Evolutionary conservation across 179 eudicot species (phyloP).

Genomic region (Beta corolliflora): DNA sequence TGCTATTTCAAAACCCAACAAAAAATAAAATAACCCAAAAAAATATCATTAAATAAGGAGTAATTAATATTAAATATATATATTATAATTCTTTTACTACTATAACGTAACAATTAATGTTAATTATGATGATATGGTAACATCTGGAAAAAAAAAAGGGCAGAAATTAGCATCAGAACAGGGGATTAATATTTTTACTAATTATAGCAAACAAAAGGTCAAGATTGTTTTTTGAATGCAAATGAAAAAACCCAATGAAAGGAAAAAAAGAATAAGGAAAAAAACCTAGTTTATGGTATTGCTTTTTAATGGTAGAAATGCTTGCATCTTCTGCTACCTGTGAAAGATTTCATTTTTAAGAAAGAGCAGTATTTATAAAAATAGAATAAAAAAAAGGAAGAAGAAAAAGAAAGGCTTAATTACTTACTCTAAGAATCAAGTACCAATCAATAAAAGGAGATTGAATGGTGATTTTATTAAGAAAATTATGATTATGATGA

Average conservation of each 20-base stretch:
- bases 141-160: not conserved
- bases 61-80: too few relatives aligned
- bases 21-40: not conserved
- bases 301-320: conserved; percentile 45
- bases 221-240: not conserved
- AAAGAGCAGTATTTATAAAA: not conserved
- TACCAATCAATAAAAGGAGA: conserved; percentile 69
- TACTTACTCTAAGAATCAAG: conserved; percentile 60
- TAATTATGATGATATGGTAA: too few relatives aligned
- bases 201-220: not conserved
- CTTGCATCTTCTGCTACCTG: conserved; percentile 68
- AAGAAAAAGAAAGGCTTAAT: not conserved
- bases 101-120: not conserved
- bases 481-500: conserved; percentile 25
- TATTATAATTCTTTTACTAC: too few relatives aligned
- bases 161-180: not conserved
- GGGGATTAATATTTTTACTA: not conserved
- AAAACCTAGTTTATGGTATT: conserved; percentile 66
- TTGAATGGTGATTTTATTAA: not conserved
- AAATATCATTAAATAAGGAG: too few relatives aligned
- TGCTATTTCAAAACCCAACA: conserved; percentile 36
- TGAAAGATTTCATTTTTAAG: not conserved
- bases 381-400: not conserved
- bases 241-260: not conserved
- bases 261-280: not conserved